Percentiles rank a stretch among this genome's conserved stretches.
Conservation (phyloP, 2,329 filamentous ascomycete species). For the Colletotrichum sp. region DNA sequence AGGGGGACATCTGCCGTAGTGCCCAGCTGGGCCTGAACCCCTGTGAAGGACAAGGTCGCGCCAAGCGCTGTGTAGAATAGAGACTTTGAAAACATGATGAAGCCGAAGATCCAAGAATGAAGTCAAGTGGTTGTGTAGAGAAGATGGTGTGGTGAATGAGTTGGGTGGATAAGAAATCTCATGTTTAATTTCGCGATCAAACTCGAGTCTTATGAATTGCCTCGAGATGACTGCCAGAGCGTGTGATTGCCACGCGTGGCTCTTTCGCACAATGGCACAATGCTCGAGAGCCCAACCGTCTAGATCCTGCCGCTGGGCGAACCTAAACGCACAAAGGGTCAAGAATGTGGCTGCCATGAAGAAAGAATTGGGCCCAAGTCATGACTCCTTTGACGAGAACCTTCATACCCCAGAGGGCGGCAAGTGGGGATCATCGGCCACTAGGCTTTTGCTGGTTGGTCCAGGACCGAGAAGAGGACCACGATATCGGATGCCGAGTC, state of each 20-base stretch:
- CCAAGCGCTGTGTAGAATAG: neutral
- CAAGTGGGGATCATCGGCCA: neutral
- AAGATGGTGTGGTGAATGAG: neutral
- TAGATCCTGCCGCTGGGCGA: neutral
- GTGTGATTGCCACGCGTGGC: neutral
- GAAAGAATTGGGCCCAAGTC: neutral
- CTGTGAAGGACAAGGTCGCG: neutral
- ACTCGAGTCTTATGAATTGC: neutral
- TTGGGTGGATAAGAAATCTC: neutral
- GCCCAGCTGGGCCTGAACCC: neutral
- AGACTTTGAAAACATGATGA: neutral
- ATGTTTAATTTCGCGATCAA: neutral
- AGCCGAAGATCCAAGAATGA: neutral
- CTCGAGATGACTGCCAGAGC: neutral
- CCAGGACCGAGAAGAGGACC: neutral
- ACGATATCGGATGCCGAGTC: neutral
- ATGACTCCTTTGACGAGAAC: neutral
- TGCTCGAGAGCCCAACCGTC: neutral
- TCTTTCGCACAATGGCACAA: neutral
- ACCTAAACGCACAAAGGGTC: neutral
- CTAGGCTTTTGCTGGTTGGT: neutral
- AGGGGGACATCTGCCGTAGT: conserved; percentile 6
- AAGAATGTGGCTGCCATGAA: neutral
- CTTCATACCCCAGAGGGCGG: neutral
- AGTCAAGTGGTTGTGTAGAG: neutral